Evolutionary conservation across 257 asterid species (phyloP).

Genomic region (Solanum gandarillasii): DNA sequence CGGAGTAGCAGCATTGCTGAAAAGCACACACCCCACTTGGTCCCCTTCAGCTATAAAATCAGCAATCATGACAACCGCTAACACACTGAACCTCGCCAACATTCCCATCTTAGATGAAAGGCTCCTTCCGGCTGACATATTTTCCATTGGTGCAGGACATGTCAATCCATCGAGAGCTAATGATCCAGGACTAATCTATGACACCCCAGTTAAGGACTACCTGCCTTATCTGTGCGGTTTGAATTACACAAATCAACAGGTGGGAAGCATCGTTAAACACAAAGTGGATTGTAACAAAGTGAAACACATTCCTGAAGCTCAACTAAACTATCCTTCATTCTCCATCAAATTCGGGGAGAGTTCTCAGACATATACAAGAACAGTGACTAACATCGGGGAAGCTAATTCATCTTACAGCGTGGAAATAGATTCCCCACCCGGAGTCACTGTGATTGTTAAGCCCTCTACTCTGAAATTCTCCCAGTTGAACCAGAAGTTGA

Average conservation of each 20-base stretch:
- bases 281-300: conserved; percentile 14
- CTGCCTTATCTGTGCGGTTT: conserved; percentile 35
- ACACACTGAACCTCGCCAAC: conserved; percentile 7
- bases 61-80: conserved; percentile 49
- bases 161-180: conserved; percentile 29
- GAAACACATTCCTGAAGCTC: conserved; percentile 15
- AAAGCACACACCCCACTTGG: not conserved
- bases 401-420: conserved; percentile 12
- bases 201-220: conserved; percentile 28
- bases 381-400: conserved; percentile 26
- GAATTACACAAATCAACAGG: conserved; percentile 19
- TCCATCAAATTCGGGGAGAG: not conserved
- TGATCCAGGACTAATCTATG: conserved; percentile 40
- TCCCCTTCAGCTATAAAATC: conserved; percentile 40
- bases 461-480: conserved; percentile 10
- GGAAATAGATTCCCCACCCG: conserved; percentile 12
- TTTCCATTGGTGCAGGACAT: conserved; percentile 36
- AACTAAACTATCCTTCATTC: conserved; percentile 9
- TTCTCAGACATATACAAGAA: conserved; percentile 18
- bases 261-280: not conserved
- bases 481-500: conserved; percentile 11
- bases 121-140: conserved; percentile 13
- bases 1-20: not conserved
- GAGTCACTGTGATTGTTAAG: conserved; percentile 16
- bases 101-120: conserved; percentile 22